Evolutionary conservation across 805 yeast species (phyloP), one percentile per base, ranked within the genome.

Genomic region (Teunomyces gatunensis): DNA sequence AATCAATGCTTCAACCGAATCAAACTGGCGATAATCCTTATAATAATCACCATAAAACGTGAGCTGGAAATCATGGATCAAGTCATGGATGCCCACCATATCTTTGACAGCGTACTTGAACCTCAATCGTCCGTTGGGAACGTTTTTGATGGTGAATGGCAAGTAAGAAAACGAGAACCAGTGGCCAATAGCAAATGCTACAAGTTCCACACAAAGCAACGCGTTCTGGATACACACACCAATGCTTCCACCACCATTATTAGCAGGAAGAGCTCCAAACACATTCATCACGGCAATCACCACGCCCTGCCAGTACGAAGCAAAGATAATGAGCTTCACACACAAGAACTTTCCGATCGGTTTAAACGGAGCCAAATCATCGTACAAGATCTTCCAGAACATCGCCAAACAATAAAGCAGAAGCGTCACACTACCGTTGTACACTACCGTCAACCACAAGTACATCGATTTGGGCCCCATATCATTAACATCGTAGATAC

Each of bases 261-360:
- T 64, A 29, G 36, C 48, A 3, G 77, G 77, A 25, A 80, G 54
- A 37, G 73, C 43, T 46, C 83, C 77, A 57, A 76, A 54, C 59
- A 75, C 70, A 67, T 77, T 70, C 39, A 85, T 57, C 0, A 81
- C 59, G 4, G 82, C 80, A 39, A 87, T 68, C 1, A 83, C 53
- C 6, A 86, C 68, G 0, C 95, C 89, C 63, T 94, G 99, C 99
- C 99, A 94, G 63, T 90, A 94, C n/a, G 96, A 87, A 20, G 97
- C 98, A 74, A 94, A 94, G 42, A 94, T 91, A 46, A 94, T 89
- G 53, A 90, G 75, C 61, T 94, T 94, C 41, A 94, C 96, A 68
- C 97, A 90, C 34, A 94, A 64, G 63, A 94, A 94, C 67, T 91
- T 91, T 9, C 95, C 90, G 79, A 94, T 83, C 3, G 98, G 98